Base-by-base conservation (phyloP, 176 grass and related monocot species). In the Calamus simplicifolius region DNA sequence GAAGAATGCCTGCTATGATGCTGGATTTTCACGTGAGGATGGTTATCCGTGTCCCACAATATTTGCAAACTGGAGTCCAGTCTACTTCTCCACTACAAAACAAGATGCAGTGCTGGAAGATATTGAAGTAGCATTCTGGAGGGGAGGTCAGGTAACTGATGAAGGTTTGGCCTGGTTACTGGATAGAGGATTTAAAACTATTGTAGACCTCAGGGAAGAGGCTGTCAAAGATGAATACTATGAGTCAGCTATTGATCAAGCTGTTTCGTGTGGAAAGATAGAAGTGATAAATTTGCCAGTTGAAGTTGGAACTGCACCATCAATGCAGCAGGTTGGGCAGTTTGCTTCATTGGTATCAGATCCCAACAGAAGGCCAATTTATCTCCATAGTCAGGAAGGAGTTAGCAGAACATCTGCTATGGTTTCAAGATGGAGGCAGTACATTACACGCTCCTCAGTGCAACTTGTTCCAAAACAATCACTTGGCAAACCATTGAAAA, bases 341-440 rank as follows among this genome's bases (percentile, higher is more conserved):
- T 98, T 98, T 18, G 87, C 84, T 0, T 70, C 68, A 38, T 69
- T 98, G 75, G 87, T 92, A n/a, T 82, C 80, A 19, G 79, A 83
- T 83, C 64, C 51, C 6, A 29, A 58, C 51, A 85, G 75, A 58
- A 88, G 66, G 29, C 87, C 78, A 66, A 85, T 98, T 71, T 98
- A 89, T 81, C 85, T 98, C 29, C 88, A 92, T 71, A 92, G 93
- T 78, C 66, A 82, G 68, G 88, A 98, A 87, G 93, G 93, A 31
- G 77, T 89, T 57, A 59, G 66, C 60, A 92, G 88, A 76, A 76
- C 93, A 6, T 89, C 87, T 78, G 93, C 84, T 48, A 98, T 98
- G 93, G 84, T 98, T 63, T 98, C 88, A 51, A 85, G 93, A 81
- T 98, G 88, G 88, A 92, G 81, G 69, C 93, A 98, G 49, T 73